Evolutionary conservation across 176 grass and related monocot species (phyloP), one percentile per base, ranked within the genome.

Genomic region (Carex littledalei): DNA sequence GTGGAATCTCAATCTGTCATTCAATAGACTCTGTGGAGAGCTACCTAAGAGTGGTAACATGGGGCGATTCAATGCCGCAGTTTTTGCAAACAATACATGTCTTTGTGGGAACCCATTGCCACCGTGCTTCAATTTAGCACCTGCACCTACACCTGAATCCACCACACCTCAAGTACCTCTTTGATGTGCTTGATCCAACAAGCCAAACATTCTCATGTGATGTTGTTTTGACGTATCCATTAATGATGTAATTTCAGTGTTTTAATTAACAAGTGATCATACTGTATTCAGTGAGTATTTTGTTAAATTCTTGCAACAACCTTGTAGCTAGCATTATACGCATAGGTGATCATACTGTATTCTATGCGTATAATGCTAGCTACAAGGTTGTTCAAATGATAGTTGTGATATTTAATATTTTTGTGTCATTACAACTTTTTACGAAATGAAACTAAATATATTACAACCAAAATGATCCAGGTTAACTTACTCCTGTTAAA

Each of bases 11-110:
- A 18, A 84, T 71, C 20, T 84, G 13, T 68, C 64, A 17, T 84
- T 68, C 50, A 84, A 84, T 64, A 57, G 32, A 61, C 81, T 84
- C 24, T 84, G 81, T 37, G 81, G 81, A 17, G 63, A 84, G 37
- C 65, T 84, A 14, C 81, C 81, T 14, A 52, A 32, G 1, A 20
- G 63, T 0, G 55, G 79, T 31, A 32, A 62, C 24, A 71, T 71
- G 81, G 31, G 17, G 9, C 21, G 8, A 61, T 67, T 31, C 62
- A 14, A 12, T 5, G 8, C 81, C 2, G 2, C 17, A 17, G 11
- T 13, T 10, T 84, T 45, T 55, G 81, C 21, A 5, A 15, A 68
- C 20, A 84, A 84, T 35, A 55, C 21, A 3, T 71, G 81, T n/a
- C 63, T 84, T 17, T 84, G 81, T 35, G 81, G 61, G 61, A 70